Conservation (phyloP, 1,139 yeast species). For the Oligophagozyma castellii region DNA sequence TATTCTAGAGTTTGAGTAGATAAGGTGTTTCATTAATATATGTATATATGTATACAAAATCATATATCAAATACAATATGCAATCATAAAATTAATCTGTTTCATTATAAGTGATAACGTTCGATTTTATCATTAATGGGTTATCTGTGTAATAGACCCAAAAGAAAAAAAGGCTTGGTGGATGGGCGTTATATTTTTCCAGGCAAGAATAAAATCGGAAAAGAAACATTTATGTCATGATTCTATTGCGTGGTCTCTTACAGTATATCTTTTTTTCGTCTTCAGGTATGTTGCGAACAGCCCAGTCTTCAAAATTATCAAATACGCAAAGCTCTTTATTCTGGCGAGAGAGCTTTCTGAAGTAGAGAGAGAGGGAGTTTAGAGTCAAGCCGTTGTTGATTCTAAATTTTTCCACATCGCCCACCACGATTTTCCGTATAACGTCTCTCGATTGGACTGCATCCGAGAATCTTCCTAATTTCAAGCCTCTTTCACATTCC, state of each 20-base stretch:
- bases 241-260: conserved; percentile 21
- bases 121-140: no score
- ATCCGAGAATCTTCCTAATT: conserved; percentile 19
- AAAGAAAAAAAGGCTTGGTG: no score
- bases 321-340: conserved; percentile 23
- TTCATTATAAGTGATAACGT: no score
- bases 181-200: no score
- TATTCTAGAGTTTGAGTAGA: no score
- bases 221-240: no score
- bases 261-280: conserved; percentile 22
- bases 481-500: conserved; percentile 21
- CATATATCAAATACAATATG: no score
- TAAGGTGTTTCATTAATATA: no score
- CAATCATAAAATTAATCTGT: no score
- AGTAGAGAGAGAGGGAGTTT: conserved; percentile 23
- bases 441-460: conserved; percentile 20
- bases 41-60: no score
- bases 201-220: no score
- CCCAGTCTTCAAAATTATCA: conserved; percentile 20
- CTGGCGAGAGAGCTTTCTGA: conserved; percentile 21
- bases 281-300: conserved; percentile 20
- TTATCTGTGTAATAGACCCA: no score
- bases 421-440: conserved; percentile 20
- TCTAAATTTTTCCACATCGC: conserved; percentile 25
- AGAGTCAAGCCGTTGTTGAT: conserved; percentile 22